Base-by-base conservation (phyloP, 1,139 yeast species). In the Hemisphaericaspora subhashii region DNA sequence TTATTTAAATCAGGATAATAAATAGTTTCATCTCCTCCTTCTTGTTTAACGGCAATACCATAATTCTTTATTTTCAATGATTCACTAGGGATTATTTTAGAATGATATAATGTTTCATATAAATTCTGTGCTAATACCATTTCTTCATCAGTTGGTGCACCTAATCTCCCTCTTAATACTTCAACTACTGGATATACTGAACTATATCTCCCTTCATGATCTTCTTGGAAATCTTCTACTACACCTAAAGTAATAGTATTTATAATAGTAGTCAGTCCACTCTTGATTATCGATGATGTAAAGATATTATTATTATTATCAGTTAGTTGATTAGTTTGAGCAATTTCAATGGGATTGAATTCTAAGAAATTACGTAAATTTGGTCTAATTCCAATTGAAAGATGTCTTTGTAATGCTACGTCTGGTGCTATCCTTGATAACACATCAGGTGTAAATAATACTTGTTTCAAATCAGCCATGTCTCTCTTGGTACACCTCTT, bases 91-190 rank as follows among this genome's bases (percentile, higher is more conserved):
- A 86, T 60, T 14, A 83, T 46, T 36, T 77, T 77, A 14, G 83
- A 72, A 48, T 78, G 81, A 40, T 77, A 60, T 12, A 84, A 55
- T 3, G 72, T 62, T 50, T 86, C 87, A 52, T 78, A 80, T 23
- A 87, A 54, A 42, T 71, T 69, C 58, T 87, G 95, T 3, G 95
- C 79, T 24, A 86, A 55, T 22, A 78, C 80, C 86, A 87, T 88
- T 60, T 90, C 97, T 62, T 90, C 97, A 49, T 83, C 89, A 1
- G 94, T 82, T 16, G 97, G 97, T 3, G 92, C 88, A 25, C 89
- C 87, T 10, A 70, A 58, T 40, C 88, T 70, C 14, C 95, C 96
- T 42, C 94, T 70, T 41, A 83, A 77, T 12, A 88, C 78, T 50
- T 87, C 94, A 9, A 90, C 90, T 32, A 86, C 83, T 0, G 96